Conservation (phyloP, 1,284 basidiomycete species). For the Ganoderma boninense region DNA sequence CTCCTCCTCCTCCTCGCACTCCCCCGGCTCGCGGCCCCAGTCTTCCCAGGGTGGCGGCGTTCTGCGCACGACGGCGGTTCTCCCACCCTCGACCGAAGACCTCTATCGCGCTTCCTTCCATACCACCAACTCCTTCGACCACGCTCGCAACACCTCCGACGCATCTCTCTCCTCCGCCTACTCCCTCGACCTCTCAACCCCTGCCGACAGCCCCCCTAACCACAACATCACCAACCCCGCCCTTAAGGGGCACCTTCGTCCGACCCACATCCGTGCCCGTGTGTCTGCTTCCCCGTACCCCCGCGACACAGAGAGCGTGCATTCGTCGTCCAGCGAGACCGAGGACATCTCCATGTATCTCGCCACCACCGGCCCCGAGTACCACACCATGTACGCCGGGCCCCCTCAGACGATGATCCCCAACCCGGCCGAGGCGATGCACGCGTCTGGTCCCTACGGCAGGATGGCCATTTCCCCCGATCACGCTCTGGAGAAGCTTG, state of each 20-base stretch:
- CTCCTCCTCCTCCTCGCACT: slow-evolving; percentile 75
- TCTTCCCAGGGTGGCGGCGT: slow-evolving; percentile 69
- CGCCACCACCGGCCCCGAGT: slow-evolving; percentile 55
- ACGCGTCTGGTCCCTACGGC: slow-evolving; percentile 73
- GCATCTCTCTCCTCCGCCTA: slow-evolving; percentile 53
- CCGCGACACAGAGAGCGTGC: slow-evolving; percentile 82
- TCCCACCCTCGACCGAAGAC: slow-evolving; percentile 66
- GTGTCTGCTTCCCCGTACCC: slow-evolving; percentile 83
- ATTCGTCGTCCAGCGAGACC: slow-evolving; percentile 85
- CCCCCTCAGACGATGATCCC: slow-evolving; percentile 42
- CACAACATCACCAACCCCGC: slow-evolving; percentile 74
- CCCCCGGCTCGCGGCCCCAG: slow-evolving; percentile 75
- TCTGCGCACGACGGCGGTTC: slow-evolving; percentile 57
- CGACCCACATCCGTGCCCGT: slow-evolving; percentile 78
- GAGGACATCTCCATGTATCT: slow-evolving; percentile 85
- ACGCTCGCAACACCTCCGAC: slow-evolving; percentile 46
- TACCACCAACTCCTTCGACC: slow-evolving; percentile 44
- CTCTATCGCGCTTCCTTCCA: slow-evolving; percentile 68
- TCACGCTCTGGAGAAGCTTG: slow-evolving; percentile 84
- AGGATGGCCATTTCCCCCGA: slow-evolving; percentile 78
- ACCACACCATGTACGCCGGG: slow-evolving; percentile 66
- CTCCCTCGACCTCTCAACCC: slow-evolving; percentile 54
- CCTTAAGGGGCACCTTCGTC: slow-evolving; percentile 76
- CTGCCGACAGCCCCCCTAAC: slow-evolving; percentile 74
- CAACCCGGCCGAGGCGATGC: slow-evolving; percentile 65